Conservation (phyloP, 2,329 filamentous ascomycete species). For the Hypoxylon sp. region DNA sequence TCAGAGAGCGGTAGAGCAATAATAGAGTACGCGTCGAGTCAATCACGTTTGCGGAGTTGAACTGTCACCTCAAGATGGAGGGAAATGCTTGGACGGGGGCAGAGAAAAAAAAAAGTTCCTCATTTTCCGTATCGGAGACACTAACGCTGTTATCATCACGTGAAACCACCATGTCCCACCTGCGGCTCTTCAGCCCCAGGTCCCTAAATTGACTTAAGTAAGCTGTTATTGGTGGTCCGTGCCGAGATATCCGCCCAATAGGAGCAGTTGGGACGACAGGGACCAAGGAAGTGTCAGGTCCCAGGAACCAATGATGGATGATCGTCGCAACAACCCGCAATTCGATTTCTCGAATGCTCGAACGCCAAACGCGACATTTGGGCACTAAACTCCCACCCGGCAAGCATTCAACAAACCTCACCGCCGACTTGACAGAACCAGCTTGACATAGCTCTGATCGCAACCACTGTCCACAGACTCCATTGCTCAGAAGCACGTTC, state of each 20-base stretch:
- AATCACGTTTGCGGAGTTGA: not conserved
- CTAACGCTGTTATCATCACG: slow-evolving; percentile 36
- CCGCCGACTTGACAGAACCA: slow-evolving; percentile 4
- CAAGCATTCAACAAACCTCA: slow-evolving; percentile 12
- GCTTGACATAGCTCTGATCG: not conserved
- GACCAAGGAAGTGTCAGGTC: slow-evolving; percentile 16
- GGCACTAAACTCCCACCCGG: slow-evolving; percentile 30
- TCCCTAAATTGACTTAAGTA: slow-evolving; percentile 15
- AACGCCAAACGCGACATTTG: slow-evolving; percentile 31
- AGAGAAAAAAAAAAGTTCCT: slow-evolving; percentile 29
- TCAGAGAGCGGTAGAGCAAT: not conserved
- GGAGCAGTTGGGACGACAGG: slow-evolving; percentile 5
- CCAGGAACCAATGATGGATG: slow-evolving; percentile 26
- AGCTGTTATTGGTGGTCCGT: slow-evolving; percentile 6
- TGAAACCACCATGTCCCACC: slow-evolving; percentile 19
- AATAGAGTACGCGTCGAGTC: not conserved
- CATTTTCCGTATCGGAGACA: slow-evolving; percentile 21
- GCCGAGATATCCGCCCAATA: not conserved
- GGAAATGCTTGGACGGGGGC: not conserved
- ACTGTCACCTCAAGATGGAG: not conserved
- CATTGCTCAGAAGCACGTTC: not conserved
- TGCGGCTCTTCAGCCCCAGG: slow-evolving; percentile 37
- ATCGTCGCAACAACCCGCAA: slow-evolving; percentile 11
- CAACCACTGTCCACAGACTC: not conserved
- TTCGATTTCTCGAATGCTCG: slow-evolving; percentile 14